phyloP scores from a whole-genome alignment of 148 eudicot species.

The Rhododendron ferrugineum region DNA sequence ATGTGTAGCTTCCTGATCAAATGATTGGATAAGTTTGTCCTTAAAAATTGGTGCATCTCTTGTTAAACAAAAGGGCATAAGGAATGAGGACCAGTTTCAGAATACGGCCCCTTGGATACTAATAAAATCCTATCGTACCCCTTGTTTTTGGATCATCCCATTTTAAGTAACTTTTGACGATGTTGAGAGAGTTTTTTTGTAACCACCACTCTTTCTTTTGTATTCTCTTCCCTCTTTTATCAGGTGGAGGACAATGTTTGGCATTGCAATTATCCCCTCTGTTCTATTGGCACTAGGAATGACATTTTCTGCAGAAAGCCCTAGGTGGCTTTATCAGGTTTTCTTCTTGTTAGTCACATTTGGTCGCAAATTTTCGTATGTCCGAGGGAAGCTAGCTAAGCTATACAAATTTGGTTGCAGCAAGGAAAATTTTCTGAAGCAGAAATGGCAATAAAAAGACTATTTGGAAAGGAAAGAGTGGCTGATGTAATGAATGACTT shows the following conservation, averaged over 20 bases:
- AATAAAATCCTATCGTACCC: background rate
- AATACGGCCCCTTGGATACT: background rate
- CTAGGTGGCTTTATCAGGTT: constrained; percentile 95
- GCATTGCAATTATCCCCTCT: constrained; percentile 77
- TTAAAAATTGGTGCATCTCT: background rate
- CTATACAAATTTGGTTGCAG: constrained; percentile 31
- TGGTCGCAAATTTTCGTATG: background rate
- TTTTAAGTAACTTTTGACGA: background rate
- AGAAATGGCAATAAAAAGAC: constrained; percentile 50
- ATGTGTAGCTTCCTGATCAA: background rate
- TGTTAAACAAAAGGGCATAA: background rate
- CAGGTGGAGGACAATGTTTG: constrained; percentile 99
- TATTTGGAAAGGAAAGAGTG: constrained; percentile 77
- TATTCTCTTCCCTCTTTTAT: background rate
- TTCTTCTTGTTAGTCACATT: constrained; percentile 1
- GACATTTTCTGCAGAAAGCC: constrained; percentile 94
- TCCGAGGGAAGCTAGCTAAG: background rate
- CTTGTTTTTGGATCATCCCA: background rate
- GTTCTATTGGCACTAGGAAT: constrained; percentile 84
- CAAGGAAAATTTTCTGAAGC: constrained; percentile 82
- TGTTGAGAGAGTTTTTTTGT: background rate
- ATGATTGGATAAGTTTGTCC: background rate
- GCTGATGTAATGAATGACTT: constrained; percentile 70
- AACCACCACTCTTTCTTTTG: background rate
- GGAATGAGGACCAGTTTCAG: background rate